phyloP scores from a whole-genome alignment of 768 basidiomycete species.

The Gyrodon lividus region DNA sequence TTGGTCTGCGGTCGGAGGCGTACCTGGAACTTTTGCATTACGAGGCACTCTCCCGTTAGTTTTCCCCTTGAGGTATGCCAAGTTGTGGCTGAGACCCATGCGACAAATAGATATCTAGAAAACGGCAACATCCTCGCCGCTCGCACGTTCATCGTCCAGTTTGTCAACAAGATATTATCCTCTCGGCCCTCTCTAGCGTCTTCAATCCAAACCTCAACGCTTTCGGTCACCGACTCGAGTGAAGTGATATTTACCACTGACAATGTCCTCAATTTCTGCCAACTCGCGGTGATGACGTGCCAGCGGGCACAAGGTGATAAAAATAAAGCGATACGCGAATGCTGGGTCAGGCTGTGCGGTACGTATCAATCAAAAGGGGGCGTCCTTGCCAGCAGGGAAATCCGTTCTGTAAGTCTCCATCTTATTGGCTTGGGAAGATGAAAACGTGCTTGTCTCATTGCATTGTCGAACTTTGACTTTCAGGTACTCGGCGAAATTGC shows the following conservation, averaged over 20 bases:
- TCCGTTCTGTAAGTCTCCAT: constrained; percentile 55
- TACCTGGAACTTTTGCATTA: constrained; percentile 75
- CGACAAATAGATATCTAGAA: constrained; percentile 58
- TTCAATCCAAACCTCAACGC: constrained; percentile 40
- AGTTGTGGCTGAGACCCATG: constrained; percentile 8
- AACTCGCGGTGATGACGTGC: constrained; percentile 84
- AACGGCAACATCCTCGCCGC: constrained; percentile 93
- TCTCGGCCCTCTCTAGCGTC: constrained; percentile 42
- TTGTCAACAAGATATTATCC: constrained; percentile 60
- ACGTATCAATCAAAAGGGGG: constrained; percentile 79
- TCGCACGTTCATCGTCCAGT: constrained; percentile 85
- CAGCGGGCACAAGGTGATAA: constrained; percentile 83
- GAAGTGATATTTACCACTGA: constrained; percentile 79
- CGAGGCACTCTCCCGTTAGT: constrained; percentile 80
- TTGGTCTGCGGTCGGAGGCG: constrained; percentile 59
- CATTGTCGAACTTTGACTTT: neutral
- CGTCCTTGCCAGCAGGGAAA: constrained; percentile 55
- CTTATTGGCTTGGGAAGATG: neutral
- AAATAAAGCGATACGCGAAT: constrained; percentile 72
- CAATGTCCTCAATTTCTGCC: constrained; percentile 80
- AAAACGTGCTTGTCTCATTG: neutral
- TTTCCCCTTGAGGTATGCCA: constrained; percentile 2
- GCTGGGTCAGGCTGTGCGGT: constrained; percentile 82
- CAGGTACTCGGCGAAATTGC: constrained; percentile 71
- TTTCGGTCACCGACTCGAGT: constrained; percentile 44